A percentile compares a stretch with the other conserved stretches of the same genome.
Conservation (phyloP, 139 green algal genomes). For the Coelastrella sp. region DNA sequence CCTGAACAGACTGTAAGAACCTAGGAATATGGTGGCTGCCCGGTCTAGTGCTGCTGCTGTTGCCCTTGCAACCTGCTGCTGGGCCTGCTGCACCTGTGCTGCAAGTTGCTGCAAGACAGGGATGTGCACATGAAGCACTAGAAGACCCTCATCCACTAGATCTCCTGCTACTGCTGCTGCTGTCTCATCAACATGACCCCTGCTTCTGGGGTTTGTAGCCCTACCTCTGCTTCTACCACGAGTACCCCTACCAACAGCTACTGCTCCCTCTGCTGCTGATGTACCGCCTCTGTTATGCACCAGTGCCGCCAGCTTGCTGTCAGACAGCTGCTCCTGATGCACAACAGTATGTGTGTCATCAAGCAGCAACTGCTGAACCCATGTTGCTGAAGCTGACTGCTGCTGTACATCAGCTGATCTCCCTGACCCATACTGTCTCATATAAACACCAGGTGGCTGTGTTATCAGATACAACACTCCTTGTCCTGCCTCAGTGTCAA, state of each 20-base stretch:
- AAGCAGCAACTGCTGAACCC: background rate
- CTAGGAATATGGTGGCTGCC: conserved; percentile 13
- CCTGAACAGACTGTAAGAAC: conserved; percentile 32
- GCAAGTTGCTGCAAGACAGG: background rate
- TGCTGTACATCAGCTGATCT: background rate
- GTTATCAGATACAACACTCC: background rate
- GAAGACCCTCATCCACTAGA: background rate
- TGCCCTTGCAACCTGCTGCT: background rate
- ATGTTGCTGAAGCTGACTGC: background rate
- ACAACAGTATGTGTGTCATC: background rate
- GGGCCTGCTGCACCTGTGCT: background rate
- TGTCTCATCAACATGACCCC: background rate
- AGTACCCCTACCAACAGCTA: conserved; percentile 7
- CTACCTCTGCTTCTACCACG: background rate
- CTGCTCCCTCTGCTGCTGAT: conserved; percentile 13
- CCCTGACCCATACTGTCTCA: background rate
- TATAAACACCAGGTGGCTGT: background rate
- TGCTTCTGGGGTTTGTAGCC: background rate
- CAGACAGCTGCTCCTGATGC: background rate
- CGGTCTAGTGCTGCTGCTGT: conserved; percentile 38
- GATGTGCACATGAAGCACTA: conserved; percentile 14
- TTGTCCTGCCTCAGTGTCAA: background rate
- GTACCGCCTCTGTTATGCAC: background rate
- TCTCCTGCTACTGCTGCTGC: conserved; percentile 4
- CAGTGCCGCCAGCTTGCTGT: background rate